Evolutionary conservation across 805 yeast genomes (phyloP).

Genomic region (Candida sakaeoensis): DNA sequence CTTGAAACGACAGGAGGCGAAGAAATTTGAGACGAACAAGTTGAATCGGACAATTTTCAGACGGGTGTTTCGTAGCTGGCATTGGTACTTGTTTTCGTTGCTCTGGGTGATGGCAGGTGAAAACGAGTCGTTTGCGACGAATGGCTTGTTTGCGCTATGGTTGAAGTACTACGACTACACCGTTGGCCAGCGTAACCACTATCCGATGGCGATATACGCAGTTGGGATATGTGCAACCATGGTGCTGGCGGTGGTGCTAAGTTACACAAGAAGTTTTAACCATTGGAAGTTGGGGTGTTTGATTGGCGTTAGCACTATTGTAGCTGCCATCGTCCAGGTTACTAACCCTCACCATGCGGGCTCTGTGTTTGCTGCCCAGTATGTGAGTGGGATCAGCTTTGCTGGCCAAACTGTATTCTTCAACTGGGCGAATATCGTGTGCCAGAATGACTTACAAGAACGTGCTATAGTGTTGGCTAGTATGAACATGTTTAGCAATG

Average conservation of each 20-base stretch:
- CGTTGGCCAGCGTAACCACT: conserved; percentile 29
- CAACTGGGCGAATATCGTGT: conserved; percentile 61
- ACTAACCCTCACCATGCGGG: conserved; percentile 34
- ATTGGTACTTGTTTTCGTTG: conserved; percentile 33
- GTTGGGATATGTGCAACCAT: conserved; percentile 31
- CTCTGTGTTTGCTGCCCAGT: conserved; percentile 51
- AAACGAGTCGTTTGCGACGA: conserved; percentile 32
- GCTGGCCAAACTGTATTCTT: conserved; percentile 61
- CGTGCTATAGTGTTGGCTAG: conserved; percentile 63
- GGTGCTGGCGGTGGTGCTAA: conserved; percentile 25
- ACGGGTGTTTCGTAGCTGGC: conserved; percentile 39
- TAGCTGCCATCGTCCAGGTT: conserved; percentile 46
- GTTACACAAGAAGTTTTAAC: conserved; percentile 19
- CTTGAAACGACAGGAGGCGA: conserved; percentile 29
- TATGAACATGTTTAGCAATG: conserved; percentile 62
- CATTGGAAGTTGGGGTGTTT: conserved; percentile 52
- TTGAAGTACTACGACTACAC: conserved; percentile 25
- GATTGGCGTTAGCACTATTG: conserved; percentile 39
- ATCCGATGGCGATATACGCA: conserved; percentile 37
- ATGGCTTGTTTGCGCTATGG: conserved; percentile 33
- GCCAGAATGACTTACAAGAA: conserved; percentile 57
- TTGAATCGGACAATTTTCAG: conserved; percentile 35
- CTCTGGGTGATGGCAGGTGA: conserved; percentile 37
- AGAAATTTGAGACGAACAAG: conserved; percentile 22
- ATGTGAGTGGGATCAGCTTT: conserved; percentile 49